Evolutionary conservation across 805 yeast genomes (phyloP), one percentile per base, ranked within the genome.

Genomic region (Ogataea trehalophila): DNA sequence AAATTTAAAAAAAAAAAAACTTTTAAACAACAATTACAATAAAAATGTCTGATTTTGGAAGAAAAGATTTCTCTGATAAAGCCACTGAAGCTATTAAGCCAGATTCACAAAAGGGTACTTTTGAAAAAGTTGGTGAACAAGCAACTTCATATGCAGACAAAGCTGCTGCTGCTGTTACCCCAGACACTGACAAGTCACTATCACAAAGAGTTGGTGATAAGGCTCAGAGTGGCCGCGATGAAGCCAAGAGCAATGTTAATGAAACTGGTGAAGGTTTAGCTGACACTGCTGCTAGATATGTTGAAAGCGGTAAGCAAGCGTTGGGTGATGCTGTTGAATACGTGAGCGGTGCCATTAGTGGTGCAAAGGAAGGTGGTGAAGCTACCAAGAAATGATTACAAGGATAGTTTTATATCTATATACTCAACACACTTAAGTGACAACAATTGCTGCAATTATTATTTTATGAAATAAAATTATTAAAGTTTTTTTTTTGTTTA

Each of bases 41-140:
- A 29, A 49, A 33, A 41, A 62, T 62, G 67, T 59, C 66, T 33
- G 66, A 62, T 50, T 44, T 57, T 43, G 65, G 87, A 60, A 86
- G 96, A 85, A 90, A 89, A 73, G 71, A 76, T 65, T 75, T 89
- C 61, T 56, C 83, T 56, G 85, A 83, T 65, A 86, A 87, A 71
- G 70, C 77, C 56, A 45, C 76, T 48, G 96, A 89, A 76, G 62
- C 77, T 39, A 49, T 85, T 41, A 86, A 77, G 56, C 96, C 96
- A 59, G 84, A 87, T 54, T 71, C 80, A 48, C 76, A 86, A 67
- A 89, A 89, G 74, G 56, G 81, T 37, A 69, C 72, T 59, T 68
- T 70, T 42, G 85, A 88, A 65, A 73, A 84, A 70, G 84, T 82
- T 57, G 85, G 86, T 76, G 95, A 89, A 71, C 49, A 66, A 29